A percentile compares a stretch with the other conserved stretches of the same genome.
Conservation (phyloP, 2,329 filamentous ascomycete genomes). For the Coleophoma crateriformis region DNA sequence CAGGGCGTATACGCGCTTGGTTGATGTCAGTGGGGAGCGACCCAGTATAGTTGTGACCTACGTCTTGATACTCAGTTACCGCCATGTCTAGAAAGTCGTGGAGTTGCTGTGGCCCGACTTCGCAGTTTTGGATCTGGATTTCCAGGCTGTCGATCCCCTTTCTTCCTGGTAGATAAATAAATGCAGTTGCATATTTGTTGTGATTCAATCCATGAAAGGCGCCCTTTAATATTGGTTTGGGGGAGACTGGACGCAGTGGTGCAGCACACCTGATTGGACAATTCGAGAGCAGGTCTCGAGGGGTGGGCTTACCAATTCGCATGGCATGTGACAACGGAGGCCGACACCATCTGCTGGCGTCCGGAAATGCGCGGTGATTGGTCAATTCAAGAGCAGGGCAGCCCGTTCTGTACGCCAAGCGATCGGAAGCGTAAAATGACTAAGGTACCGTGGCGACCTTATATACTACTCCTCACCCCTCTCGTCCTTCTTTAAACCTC, state of each 20-base stretch:
- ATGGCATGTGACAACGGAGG: too few relatives aligned
- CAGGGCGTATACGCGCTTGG: slow-evolving; percentile 43
- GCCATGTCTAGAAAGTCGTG: slow-evolving; percentile 6
- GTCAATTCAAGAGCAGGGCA: too few relatives aligned
- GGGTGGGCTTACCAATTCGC: too few relatives aligned
- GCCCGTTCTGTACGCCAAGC: too few relatives aligned
- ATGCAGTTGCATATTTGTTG: neutral
- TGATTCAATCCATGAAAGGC: neutral
- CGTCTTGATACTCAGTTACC: slow-evolving; percentile 19
- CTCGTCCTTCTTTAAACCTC: too few relatives aligned
- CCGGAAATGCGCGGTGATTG: too few relatives aligned
- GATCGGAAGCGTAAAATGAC: too few relatives aligned
- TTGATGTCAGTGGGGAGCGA: neutral
- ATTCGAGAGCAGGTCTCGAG: slow-evolving; percentile 7
- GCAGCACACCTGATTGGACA: slow-evolving; percentile 12
- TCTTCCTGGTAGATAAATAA: too few relatives aligned
- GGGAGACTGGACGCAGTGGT: neutral
- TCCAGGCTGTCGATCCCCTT: neutral
- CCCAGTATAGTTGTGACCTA: neutral
- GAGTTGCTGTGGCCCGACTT: neutral
- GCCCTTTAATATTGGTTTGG: neutral
- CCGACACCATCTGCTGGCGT: too few relatives aligned
- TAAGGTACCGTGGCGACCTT: too few relatives aligned
- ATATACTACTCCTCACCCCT: too few relatives aligned
- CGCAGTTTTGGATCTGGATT: neutral